Evolutionary conservation across 352 stramenopile species (phyloP), one percentile per base, ranked within the genome.

Genomic region (Pythium diclinum): DNA sequence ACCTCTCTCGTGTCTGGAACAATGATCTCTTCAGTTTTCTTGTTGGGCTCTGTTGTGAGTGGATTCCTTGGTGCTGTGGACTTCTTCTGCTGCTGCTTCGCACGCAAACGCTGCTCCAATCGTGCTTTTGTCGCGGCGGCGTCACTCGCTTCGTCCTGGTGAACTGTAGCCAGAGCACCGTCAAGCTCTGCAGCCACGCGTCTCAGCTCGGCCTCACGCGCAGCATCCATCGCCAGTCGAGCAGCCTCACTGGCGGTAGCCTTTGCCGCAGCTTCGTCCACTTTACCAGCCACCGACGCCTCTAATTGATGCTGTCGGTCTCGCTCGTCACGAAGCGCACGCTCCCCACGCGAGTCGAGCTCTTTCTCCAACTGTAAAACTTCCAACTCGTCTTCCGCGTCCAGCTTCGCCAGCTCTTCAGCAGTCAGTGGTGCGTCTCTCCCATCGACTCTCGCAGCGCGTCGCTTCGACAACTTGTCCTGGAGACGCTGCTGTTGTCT

Each of bases 401-500:
- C 63, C 3, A 66, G 30, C 9, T 60, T 49, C 2, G 23, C 8
- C 11, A 33, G 44, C 3, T 54, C 47, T 21, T 19, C 47, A 1
- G 21, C 5, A 36, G 23, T 34, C 47, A 54, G 10, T 9, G 47
- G 47, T 14, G 23, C 14, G 14, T 16, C 13, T 8, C 21, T 54
- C 14, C 30, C 28, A 7, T 19, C 25, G 10, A 14, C 14, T 23
- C 28, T n/a, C 7, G 52, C 30, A 6, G 30, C 42, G 30, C 51
- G 63, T 28, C 66, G 55, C 25, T 75, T 73, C 1, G 78, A 74
- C 52, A 91, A 53, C 17, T 80, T 81, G 9, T 89, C 73, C 13
- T 73, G 68, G 10, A 91, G 59, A 17, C 72, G 69, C 1, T 69
- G 61, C 44, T 85, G 77, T 13, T 85, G 78, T 34, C 69, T 74